Conservation (phyloP, 176 grass and related monocot genomes). For the Rhynchospora tenuis region DNA sequence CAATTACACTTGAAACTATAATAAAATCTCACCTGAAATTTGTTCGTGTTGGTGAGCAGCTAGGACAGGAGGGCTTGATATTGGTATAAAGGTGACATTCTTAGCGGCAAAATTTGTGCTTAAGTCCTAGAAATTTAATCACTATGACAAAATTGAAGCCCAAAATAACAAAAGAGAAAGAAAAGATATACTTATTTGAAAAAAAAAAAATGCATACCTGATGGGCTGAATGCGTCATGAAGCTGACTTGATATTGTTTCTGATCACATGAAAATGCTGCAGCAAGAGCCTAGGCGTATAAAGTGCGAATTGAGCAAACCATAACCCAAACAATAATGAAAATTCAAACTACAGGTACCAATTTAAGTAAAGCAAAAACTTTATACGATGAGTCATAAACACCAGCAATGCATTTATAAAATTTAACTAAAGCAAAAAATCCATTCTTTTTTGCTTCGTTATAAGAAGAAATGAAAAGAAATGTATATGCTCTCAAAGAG, state of each 20-base stretch:
- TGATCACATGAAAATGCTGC: constrained; percentile 61
- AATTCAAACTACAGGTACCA: not conserved
- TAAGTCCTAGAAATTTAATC: constrained; percentile 44
- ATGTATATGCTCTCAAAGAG: too few species aligned
- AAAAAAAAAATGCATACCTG: constrained; percentile 32
- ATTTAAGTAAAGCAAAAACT: not conserved
- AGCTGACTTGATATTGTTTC: constrained; percentile 49
- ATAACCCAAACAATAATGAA: not conserved
- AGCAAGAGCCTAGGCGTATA: constrained; percentile 44
- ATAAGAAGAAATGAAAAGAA: too few species aligned
- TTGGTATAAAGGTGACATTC: constrained; percentile 52
- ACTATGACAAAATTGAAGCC: constrained; percentile 6
- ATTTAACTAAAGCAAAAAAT: too few species aligned
- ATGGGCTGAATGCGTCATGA: constrained; percentile 78
- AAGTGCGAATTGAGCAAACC: not conserved
- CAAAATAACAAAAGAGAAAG: constrained; percentile 4
- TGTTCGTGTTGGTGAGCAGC: constrained; percentile 37
- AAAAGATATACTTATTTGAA: not conserved
- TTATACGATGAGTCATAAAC: not conserved
- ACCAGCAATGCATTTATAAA: too few species aligned
- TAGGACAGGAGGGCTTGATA: constrained; percentile 62
- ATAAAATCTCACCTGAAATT: constrained; percentile 32
- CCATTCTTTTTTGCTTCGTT: too few species aligned
- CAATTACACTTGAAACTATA: not conserved
- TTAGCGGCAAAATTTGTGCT: constrained; percentile 38